These are phyloP conservation scores for Schizochytrium sp. DNA, from an alignment of 108 stramenopile species.

Conservation along the genomic window DNA sequence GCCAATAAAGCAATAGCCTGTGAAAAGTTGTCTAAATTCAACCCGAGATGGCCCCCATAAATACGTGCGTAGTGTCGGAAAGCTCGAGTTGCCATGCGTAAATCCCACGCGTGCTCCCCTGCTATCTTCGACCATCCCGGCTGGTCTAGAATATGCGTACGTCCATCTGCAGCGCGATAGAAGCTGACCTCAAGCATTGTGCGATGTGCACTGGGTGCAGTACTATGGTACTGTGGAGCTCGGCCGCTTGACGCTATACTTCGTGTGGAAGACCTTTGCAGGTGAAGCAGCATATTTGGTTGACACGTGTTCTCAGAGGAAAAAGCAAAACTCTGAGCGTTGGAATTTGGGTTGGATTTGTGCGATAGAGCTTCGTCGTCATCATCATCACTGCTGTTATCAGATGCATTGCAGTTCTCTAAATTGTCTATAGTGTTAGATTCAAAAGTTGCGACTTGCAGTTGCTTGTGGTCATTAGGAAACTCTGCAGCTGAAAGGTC, in stretches of 20 bases:
- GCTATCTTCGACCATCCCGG: neutral
- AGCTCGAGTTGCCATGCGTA: neutral
- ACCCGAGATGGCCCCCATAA: neutral
- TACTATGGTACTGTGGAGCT: neutral
- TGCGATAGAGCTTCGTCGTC: too few relatives aligned
- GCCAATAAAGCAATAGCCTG: neutral
- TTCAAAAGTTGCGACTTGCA: too few relatives aligned
- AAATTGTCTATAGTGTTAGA: too few relatives aligned
- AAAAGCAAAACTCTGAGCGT: too few relatives aligned
- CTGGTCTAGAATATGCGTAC: neutral
- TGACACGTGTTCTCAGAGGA: too few relatives aligned
- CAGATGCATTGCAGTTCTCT: too few relatives aligned
- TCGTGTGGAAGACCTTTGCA: neutral
- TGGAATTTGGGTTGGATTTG: too few relatives aligned
- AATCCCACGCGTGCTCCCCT: neutral
- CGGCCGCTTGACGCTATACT: neutral
- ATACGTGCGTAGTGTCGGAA: slow-evolving; percentile 1
- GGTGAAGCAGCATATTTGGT: neutral
- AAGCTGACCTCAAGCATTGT: neutral
- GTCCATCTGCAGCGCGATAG: neutral
- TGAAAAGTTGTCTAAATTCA: neutral
- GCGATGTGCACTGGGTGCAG: neutral
- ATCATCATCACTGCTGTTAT: too few relatives aligned
- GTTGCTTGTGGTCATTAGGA: too few relatives aligned
- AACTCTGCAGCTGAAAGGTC: too few relatives aligned